phyloP scores from a whole-genome alignment of 306 rosid genomes.

The Carpinus fangiana region DNA sequence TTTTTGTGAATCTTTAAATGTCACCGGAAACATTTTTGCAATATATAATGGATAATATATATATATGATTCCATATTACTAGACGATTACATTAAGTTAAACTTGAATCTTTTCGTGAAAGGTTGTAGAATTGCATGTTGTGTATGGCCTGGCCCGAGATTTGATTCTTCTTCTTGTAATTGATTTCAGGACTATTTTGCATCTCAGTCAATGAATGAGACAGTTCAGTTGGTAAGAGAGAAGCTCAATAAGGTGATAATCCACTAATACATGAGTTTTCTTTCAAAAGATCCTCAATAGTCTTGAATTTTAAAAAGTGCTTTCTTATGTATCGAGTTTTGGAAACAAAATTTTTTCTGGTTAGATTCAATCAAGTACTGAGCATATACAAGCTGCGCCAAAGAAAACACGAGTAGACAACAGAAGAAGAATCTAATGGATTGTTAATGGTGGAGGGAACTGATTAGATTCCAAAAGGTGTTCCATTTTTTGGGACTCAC shows the following conservation, averaged over 20 bases:
- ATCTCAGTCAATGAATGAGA: conserved; percentile 83
- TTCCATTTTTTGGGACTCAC: conserved; percentile 8
- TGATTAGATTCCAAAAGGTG: neutral
- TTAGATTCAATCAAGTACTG: conserved; percentile 67
- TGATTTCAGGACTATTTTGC: conserved; percentile 71
- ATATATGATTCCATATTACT: conserved; percentile 9
- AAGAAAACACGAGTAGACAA: conserved; percentile 74
- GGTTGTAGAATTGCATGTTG: conserved; percentile 9
- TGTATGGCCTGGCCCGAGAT: conserved; percentile 23
- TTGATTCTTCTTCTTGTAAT: conserved; percentile 15
- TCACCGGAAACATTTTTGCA: neutral
- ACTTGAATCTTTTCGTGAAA: conserved; percentile 10
- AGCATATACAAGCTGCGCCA: conserved; percentile 48
- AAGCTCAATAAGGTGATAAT: conserved; percentile 79
- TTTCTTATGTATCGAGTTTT: neutral
- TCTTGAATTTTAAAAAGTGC: neutral
- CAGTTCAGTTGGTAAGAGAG: conserved; percentile 70
- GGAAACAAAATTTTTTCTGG: conserved; percentile 17
- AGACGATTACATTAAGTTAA: conserved; percentile 18
- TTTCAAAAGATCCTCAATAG: neutral
- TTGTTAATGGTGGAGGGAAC: conserved; percentile 8
- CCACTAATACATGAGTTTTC: conserved; percentile 5
- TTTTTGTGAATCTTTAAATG: neutral
- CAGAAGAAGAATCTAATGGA: conserved; percentile 73
- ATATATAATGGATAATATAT: conserved; percentile 1